These are phyloP conservation scores for Gossypium trilobum DNA, from an alignment of 441 rosid genomes.

Conservation along the genomic window DNA sequence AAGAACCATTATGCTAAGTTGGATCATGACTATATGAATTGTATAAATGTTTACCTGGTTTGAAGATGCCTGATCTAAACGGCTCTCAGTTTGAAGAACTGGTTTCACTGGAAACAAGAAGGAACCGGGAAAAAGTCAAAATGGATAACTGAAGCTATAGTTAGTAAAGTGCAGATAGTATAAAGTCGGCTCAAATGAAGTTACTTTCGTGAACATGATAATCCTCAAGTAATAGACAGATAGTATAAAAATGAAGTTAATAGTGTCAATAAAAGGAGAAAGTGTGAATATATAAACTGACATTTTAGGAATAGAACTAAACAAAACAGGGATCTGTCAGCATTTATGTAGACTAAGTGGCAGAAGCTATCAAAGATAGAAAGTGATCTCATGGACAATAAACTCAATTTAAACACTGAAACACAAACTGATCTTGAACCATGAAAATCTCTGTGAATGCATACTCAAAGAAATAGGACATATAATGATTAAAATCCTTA, in stretches of 20 bases:
- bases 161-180: not conserved
- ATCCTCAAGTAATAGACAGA: not conserved
- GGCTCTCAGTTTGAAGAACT: constrained; percentile 25
- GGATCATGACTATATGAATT: not conserved
- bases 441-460: not conserved
- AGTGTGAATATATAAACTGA: not conserved
- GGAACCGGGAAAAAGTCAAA: constrained; percentile 10
- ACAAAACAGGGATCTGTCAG: not conserved
- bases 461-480: not conserved
- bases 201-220: not conserved
- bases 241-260: not conserved
- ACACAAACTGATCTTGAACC: not conserved
- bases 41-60: constrained; percentile 34
- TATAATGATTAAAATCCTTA: not conserved
- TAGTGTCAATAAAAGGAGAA: not conserved
- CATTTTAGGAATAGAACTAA: not conserved
- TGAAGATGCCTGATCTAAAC: constrained; percentile 32
- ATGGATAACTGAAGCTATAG: constrained; percentile 7
- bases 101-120: constrained; percentile 28
- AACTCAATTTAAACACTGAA: not conserved
- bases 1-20: not conserved
- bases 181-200: not conserved
- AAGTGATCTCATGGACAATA: not conserved
- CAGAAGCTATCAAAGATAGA: not conserved
- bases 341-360: not conserved